A percentile compares a stretch with the other conserved stretches of the same genome.
Conservation (phyloP, 352 stramenopile species). For the Phytophthora europaea region DNA sequence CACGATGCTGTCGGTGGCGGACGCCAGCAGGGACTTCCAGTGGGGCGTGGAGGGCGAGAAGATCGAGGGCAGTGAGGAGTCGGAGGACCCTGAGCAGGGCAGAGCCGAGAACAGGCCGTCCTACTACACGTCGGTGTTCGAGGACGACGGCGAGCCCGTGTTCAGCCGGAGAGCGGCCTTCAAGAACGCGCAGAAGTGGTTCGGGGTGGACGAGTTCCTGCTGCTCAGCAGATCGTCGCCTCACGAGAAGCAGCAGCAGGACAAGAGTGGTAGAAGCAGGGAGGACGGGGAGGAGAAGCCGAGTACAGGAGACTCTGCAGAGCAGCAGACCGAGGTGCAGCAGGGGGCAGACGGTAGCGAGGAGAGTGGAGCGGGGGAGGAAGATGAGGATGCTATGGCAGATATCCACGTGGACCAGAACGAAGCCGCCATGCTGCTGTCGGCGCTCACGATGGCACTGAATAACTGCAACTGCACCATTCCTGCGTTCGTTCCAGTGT, state of each 20-base stretch:
- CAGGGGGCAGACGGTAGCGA: neutral
- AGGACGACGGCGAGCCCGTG: constrained; percentile 30
- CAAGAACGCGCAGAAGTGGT: constrained; percentile 66
- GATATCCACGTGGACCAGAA: constrained; percentile 69
- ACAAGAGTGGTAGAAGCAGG: constrained; percentile 18
- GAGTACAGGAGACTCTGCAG: neutral
- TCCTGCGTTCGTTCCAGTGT: constrained; percentile 76
- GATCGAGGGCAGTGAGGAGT: constrained; percentile 1
- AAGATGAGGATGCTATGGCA: constrained; percentile 39
- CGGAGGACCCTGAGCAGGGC: neutral
- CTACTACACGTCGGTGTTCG: constrained; percentile 28
- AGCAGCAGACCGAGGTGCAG: neutral
- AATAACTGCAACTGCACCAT: constrained; percentile 88
- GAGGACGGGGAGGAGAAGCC: neutral
- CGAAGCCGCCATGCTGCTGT: constrained; percentile 73
- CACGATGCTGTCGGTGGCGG: constrained; percentile 78
- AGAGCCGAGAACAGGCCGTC: constrained; percentile 1
- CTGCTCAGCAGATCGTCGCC: constrained; percentile 52
- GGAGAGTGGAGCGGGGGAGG: neutral
- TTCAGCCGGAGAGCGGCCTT: constrained; percentile 45
- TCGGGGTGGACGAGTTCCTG: constrained; percentile 79
- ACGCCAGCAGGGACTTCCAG: constrained; percentile 55
- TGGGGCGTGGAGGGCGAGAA: constrained; percentile 30
- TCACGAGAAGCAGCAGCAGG: constrained; percentile 29
- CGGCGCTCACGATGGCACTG: constrained; percentile 75